A percentile compares a stretch with the other conserved stretches of the same genome.
Evolutionary conservation across 768 basidiomycete species (phyloP).

Genomic region (Mycena venus): DNA sequence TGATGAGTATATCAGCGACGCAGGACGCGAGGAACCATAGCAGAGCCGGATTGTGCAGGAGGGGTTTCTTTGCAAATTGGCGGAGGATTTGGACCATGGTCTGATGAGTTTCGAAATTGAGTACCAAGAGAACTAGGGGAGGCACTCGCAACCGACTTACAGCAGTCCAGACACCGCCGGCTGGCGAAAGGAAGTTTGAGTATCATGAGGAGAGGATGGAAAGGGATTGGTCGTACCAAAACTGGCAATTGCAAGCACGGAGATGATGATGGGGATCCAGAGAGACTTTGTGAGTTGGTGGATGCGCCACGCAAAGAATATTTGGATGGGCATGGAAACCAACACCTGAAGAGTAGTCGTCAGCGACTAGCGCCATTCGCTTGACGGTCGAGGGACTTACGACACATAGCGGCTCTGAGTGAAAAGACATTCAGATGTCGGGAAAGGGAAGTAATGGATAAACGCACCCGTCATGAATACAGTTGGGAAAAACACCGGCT

Average conservation of each 20-base stretch:
- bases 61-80: conserved; percentile 54
- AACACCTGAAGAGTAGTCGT: too few species aligned
- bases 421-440: neutral
- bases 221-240: conserved; percentile 43
- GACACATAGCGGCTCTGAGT: conserved; percentile 50
- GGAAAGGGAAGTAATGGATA: conserved; percentile 1
- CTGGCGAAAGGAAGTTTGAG: conserved; percentile 33
- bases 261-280: conserved; percentile 49
- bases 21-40: conserved; percentile 61
- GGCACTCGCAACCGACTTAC: neutral
- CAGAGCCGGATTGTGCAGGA: conserved; percentile 47
- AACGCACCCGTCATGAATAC: conserved; percentile 41
- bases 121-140: too few species aligned
- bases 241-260: conserved; percentile 49
- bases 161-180: conserved; percentile 56
- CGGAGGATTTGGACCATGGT: conserved; percentile 49
- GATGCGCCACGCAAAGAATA: conserved; percentile 60
- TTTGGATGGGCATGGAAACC: conserved; percentile 61
- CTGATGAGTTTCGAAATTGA: neutral
- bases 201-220: neutral
- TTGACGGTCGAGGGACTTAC: neutral
- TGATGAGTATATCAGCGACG: conserved; percentile 59
- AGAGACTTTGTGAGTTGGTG: conserved; percentile 51
- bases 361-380: too few species aligned
- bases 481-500: conserved; percentile 27